phyloP scores from a whole-genome alignment of 2,329 filamentous ascomycete species.

The Stemphylium vesicarium region DNA sequence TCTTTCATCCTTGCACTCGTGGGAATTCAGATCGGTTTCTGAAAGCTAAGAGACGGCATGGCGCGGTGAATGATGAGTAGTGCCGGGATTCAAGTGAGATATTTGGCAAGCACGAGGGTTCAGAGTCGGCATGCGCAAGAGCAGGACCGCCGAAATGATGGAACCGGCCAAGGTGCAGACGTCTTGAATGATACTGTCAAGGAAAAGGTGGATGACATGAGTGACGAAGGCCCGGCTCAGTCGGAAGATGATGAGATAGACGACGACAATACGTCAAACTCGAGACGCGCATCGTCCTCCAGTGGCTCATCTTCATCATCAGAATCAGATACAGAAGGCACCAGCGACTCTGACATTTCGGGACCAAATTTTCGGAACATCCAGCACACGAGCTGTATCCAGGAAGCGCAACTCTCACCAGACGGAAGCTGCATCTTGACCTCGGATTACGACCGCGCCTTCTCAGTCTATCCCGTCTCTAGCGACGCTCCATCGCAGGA shows the following conservation, averaged over 20 bases:
- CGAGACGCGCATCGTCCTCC: background rate
- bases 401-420: conserved; percentile 45
- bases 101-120: conserved; percentile 30
- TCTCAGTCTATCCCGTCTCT: conserved; percentile 55
- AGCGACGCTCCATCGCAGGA: conserved; percentile 14
- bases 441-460: conserved; percentile 60
- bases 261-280: background rate
- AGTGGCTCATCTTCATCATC: conserved; percentile 2
- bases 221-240: background rate
- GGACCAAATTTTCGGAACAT: background rate
- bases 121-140: background rate
- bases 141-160: background rate
- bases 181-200: background rate
- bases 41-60: background rate
- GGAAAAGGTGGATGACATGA: background rate
- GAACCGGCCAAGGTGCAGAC: background rate
- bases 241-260: background rate
- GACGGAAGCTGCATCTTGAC: conserved; percentile 66
- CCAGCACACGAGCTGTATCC: conserved; percentile 33
- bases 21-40: too few species aligned
- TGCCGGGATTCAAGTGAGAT: conserved; percentile 22
- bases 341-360: background rate
- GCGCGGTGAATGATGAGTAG: conserved; percentile 22
- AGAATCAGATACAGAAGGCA: background rate
- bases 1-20: too few species aligned